Evolutionary conservation across 225 moss, liverwort and hornwort genomes (phyloP), one percentile per base, ranked within the genome.

Genomic region (Physcomitrellopsis africana): DNA sequence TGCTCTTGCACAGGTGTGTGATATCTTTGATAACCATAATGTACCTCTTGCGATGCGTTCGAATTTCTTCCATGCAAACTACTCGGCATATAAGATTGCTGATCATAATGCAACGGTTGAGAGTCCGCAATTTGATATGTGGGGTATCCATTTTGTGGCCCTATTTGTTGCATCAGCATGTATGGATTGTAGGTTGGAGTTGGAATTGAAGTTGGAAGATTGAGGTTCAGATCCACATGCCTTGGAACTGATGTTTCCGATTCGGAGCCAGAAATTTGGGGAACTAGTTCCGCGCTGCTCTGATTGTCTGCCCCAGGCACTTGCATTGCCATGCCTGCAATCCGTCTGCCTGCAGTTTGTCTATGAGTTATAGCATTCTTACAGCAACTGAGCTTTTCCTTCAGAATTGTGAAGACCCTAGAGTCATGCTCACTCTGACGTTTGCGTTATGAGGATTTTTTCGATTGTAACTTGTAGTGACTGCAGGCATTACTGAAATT

Each of bases 111-210:
- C 61, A 70, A 26, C 73, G 61, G 82, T 63, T 70, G 85, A 60
- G 77, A 58, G 9, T 76, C 73, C n/a, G 14, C 49, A 60, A 65
- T 65, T 45, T 65, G 76, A 37, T 79, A 70, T 65, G 76, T 13
- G 44, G 81, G 54, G 15, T 82, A 79, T 46, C 12, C 32, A 7
- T 37, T 75, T 13, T 79, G 78, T 75, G 71, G 43, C 52, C 44
- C 62, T 17, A 70, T 17, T 84, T 81, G 76, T 47, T 81, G 85
- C 76, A 76, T 42, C 8, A 85, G 23, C 66, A 79, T 69, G 56
- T 73, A 72, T 52, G 70, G 81, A 46, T 80, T 80, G 76, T 72
- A 82, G 54, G 63, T 73, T 54, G 85, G 69, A 65, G 70, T 73
- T 54, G 76, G 69, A 65, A 76, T 73, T 54, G 76, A 68, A n/a